Percentiles rank a stretch among this genome's conserved stretches.
Evolutionary conservation across 305 asterid genomes (phyloP).

Genomic region (Rubia tinctorum): DNA sequence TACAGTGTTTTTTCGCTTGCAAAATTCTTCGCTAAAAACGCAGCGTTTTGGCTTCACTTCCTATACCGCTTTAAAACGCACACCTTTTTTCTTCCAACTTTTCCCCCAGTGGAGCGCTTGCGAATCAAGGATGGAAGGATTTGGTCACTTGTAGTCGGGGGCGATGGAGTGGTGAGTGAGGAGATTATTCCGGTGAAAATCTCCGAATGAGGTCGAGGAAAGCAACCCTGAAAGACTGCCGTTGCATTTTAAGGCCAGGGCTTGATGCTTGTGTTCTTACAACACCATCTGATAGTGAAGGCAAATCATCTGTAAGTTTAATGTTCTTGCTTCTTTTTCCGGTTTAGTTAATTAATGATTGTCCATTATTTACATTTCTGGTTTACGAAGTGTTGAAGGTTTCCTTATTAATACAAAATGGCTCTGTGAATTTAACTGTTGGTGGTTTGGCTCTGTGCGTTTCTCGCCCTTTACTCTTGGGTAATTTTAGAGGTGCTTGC

Average conservation of each 20-base stretch:
- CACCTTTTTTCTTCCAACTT: too few relatives aligned
- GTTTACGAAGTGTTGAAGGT: too few relatives aligned
- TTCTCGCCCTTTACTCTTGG: background rate
- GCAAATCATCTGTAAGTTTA: constrained; percentile 47
- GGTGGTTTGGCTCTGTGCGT: background rate
- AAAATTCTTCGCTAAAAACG: too few relatives aligned
- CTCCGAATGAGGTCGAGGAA: constrained; percentile 79
- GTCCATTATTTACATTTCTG: background rate
- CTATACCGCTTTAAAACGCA: too few relatives aligned
- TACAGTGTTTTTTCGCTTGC: too few relatives aligned
- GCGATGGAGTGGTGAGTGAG: constrained; percentile 42
- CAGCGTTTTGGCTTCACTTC: too few relatives aligned
- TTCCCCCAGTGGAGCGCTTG: constrained; percentile 74
- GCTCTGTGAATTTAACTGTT: background rate
- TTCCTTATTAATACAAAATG: background rate
- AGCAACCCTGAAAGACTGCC: constrained; percentile 65
- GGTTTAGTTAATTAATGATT: background rate
- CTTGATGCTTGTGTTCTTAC: constrained; percentile 64
- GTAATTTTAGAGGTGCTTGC: too few relatives aligned
- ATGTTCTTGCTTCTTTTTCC: too few relatives aligned
- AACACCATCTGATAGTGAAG: constrained; percentile 29
- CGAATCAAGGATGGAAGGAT: constrained; percentile 46
- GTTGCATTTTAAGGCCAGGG: constrained; percentile 77
- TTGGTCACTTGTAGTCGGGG: constrained; percentile 31
- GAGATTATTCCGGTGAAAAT: constrained; percentile 54